phyloP scores from a whole-genome alignment of 805 yeast genomes.

The Metschnikowia kunwiensis region DNA sequence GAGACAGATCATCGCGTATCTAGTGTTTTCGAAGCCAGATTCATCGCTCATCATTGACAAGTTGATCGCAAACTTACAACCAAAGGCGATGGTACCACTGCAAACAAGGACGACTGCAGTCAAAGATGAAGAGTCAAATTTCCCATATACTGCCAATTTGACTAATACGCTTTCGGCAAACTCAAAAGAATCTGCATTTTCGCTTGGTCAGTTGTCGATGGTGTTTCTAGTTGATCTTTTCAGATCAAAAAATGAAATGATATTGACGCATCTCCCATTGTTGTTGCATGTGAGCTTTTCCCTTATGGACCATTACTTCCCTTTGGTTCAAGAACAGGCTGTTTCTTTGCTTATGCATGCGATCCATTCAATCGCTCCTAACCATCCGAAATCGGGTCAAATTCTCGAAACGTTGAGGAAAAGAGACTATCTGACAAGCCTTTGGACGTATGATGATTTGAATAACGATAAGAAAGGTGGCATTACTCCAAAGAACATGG shows the following conservation, averaged over 20 bases:
- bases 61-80: constrained; percentile 68
- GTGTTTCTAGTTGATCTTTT: constrained; percentile 81
- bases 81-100: constrained; percentile 86
- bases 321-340: constrained; percentile 82
- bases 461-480: constrained; percentile 66
- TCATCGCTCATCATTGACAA: constrained; percentile 52
- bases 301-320: constrained; percentile 81
- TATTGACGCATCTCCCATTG: constrained; percentile 61
- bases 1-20: constrained; percentile 75
- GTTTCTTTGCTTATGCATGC: constrained; percentile 69
- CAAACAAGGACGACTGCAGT: constrained; percentile 27
- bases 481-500: constrained; percentile 88
- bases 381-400: constrained; percentile 51
- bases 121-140: constrained; percentile 22
- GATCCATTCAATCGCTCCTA: constrained; percentile 59
- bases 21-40: constrained; percentile 55
- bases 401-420: constrained; percentile 57
- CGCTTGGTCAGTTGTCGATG: constrained; percentile 82
- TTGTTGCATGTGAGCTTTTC: constrained; percentile 77
- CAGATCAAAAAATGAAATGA: constrained; percentile 60
- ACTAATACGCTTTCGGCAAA: constrained; percentile 51
- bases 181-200: constrained; percentile 72
- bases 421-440: constrained; percentile 40
- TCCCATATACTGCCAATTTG: constrained; percentile 78
- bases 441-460: constrained; percentile 89